A percentile compares a stretch with the other conserved stretches of the same genome.
phyloP scores from a whole-genome alignment of 371 early-diverging fungal species.

The Capillidium rhysosporum region DNA sequence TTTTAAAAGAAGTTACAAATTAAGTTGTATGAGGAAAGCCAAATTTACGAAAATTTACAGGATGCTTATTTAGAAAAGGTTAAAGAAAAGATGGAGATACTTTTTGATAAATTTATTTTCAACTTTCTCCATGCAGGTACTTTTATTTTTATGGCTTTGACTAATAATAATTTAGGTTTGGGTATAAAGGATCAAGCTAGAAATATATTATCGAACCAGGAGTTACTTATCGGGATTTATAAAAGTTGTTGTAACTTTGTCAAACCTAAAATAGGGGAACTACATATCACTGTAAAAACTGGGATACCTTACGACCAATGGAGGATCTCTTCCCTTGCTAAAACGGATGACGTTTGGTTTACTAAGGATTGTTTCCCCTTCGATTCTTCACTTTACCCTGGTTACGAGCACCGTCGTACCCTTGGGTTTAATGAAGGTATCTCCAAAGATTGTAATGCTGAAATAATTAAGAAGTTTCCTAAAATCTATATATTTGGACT shows the following conservation, averaged over 20 bases:
- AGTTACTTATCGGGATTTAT: conserved; percentile 48
- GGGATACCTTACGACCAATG: conserved; percentile 77
- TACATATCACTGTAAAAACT: conserved; percentile 66
- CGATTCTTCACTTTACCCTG: conserved; percentile 45
- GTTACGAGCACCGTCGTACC: conserved; percentile 85
- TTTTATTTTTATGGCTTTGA: neutral
- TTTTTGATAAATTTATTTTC: conserved; percentile 43
- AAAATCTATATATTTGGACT: conserved; percentile 40
- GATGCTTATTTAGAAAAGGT: conserved; percentile 32
- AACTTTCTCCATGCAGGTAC: conserved; percentile 87
- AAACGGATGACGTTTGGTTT: conserved; percentile 31
- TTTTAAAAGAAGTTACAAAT: neutral
- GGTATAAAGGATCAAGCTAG: conserved; percentile 87
- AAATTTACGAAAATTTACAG: conserved; percentile 22
- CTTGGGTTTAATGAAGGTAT: conserved; percentile 73
- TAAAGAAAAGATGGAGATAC: neutral
- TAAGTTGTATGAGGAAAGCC: neutral
- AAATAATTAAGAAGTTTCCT: conserved; percentile 43
- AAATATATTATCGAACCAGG: conserved; percentile 69
- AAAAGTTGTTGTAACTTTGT: conserved; percentile 12
- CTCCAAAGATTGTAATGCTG: conserved; percentile 53
- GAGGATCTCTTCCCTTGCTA: conserved; percentile 58
- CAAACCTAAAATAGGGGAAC: conserved; percentile 27
- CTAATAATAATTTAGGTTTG: conserved; percentile 21
- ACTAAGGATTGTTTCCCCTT: conserved; percentile 38